Base-by-base conservation (phyloP, 768 basidiomycete genomes). In the Podaxis sp. region DNA sequence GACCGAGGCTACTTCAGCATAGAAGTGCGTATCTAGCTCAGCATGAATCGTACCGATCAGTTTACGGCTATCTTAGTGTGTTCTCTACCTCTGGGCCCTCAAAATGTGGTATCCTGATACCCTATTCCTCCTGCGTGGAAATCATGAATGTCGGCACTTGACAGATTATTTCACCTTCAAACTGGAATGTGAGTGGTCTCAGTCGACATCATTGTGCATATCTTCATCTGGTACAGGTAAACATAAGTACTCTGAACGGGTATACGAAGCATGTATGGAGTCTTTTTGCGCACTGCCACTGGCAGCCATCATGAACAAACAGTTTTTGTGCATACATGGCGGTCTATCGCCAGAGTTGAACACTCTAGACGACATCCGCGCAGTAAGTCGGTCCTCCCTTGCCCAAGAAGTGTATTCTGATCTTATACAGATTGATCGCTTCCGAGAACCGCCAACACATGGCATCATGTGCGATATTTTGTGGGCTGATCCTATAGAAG, bases 51-150 rank as follows among this genome's bases (percentile, higher is more conserved):
- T 25, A 44, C 11, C 25, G 37, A 32, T 44, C 14, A 38, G 38
- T 37, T 37, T 32, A 32, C 25, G 46, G 21, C 28, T 68, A 23
- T 55, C 14, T 69, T 72, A 98, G 95, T 98, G 96, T 71, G 96
- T 98, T 18, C 78, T 98, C 50, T 99, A 99, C 73, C 82, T 99
- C 28, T 99, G 95, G 95, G 85, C 94, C 1, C 81, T 99, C 73
- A 99, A 99, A 80, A 98, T 99, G 72, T 98, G 96, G 95, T 98
- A 98, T 74, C 97, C 97, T 55, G 88, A 95, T 66, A 97, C 95
- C 27, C 80, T 98, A 38, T 98, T 96, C 82, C 84, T 99, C 42
- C 83, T 99, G 37, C 92, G 97, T 53, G 97, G 97, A 52, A 99
- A 99, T 69, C 97, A 99, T 74, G 97, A 99, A 78, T 99, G 97